Conservation (phyloP, 179 eudicot genomes). For the Heliamphora pulchella region DNA sequence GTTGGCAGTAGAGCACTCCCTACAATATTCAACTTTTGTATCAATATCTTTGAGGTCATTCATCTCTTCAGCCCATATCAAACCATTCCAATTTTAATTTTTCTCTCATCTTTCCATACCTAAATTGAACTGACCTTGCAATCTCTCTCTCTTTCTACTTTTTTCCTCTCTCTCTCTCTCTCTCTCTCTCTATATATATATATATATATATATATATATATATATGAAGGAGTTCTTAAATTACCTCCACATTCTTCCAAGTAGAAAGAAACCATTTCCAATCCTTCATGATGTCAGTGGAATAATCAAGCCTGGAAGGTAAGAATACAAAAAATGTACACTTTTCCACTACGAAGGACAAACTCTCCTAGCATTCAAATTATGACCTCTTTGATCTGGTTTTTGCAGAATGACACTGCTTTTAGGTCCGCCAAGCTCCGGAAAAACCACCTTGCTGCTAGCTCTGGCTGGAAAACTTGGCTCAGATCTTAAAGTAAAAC, state of each 20-base stretch:
- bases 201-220: background rate
- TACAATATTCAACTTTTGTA: constrained; percentile 56
- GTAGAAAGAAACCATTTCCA: constrained; percentile 49
- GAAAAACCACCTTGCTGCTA: constrained; percentile 66
- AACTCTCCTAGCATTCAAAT: background rate
- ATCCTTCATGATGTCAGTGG: constrained; percentile 75
- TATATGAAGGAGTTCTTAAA: constrained; percentile 43
- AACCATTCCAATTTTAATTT: background rate
- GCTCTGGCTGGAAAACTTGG: constrained; percentile 78
- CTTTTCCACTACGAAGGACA: background rate
- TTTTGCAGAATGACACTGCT: constrained; percentile 65
- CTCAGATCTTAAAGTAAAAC: constrained; percentile 49
- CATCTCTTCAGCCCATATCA: too few species aligned
- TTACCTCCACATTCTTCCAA: constrained; percentile 61
- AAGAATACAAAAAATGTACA: constrained; percentile 3
- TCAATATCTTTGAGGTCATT: constrained; percentile 57
- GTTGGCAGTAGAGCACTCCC: constrained; percentile 72
- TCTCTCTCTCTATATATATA: background rate
- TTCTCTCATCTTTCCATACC: background rate
- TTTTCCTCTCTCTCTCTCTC: background rate
- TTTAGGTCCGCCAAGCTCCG: constrained; percentile 78
- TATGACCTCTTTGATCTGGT: background rate
- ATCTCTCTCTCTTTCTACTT: background rate
- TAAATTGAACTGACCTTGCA: background rate
- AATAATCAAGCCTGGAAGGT: constrained; percentile 76